These are phyloP conservation scores for Hymenoscyphus salicellus DNA, from an alignment of 2,329 filamentous ascomycete species.

Conservation along the genomic window DNA sequence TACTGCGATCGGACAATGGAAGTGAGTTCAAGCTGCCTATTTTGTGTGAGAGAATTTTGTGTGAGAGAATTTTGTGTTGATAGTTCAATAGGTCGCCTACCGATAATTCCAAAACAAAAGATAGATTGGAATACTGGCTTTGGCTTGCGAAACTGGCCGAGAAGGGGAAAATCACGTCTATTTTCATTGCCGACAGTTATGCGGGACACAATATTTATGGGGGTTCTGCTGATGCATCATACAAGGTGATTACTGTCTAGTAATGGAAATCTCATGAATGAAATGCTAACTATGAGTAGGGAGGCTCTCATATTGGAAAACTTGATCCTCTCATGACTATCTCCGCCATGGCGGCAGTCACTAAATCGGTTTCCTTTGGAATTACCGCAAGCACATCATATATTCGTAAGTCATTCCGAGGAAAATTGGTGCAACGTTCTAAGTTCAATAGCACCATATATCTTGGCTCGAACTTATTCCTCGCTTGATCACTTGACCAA, in stretches of 20 bases:
- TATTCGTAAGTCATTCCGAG: not conserved
- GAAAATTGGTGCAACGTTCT: not conserved
- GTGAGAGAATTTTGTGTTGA: too few species aligned
- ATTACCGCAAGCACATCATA: constrained; percentile 51
- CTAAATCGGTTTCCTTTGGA: constrained; percentile 61
- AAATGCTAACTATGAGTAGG: too few species aligned
- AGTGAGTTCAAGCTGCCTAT: too few species aligned
- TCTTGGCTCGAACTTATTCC: constrained; percentile 49
- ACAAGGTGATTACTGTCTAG: too few species aligned
- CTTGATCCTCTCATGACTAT: constrained; percentile 57
- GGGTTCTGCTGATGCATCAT: too few species aligned
- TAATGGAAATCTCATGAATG: too few species aligned
- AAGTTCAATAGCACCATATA: not conserved
- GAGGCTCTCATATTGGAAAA: constrained; percentile 41
- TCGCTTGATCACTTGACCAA: constrained; percentile 65
- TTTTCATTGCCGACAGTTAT: constrained; percentile 64
- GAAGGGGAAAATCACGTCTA: constrained; percentile 58
- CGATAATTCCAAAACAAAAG: too few species aligned
- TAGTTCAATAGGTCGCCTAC: too few species aligned
- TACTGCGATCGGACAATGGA: too few species aligned
- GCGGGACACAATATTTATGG: constrained; percentile 2
- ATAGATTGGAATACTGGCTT: constrained; percentile 12
- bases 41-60: too few species aligned
- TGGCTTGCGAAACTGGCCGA: constrained; percentile 56
- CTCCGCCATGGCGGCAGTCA: constrained; percentile 64